phyloP scores from a whole-genome alignment of 306 rosid species.

The Hippophae rhamnoides region DNA sequence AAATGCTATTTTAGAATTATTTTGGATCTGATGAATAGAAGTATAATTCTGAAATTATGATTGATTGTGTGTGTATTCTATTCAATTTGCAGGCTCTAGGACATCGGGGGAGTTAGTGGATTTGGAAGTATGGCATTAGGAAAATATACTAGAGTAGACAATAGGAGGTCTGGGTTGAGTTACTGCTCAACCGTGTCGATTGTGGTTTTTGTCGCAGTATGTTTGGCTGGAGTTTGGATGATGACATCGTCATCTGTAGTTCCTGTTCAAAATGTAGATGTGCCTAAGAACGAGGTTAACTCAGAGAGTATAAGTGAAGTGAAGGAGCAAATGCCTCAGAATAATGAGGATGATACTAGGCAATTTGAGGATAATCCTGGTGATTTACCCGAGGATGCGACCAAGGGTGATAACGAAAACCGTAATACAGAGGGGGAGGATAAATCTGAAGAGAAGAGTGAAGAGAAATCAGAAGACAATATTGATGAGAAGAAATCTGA shows the following conservation, averaged over 20 bases:
- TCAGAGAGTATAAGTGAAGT: conserved; percentile 30
- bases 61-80: conserved; percentile 7
- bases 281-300: conserved; percentile 40
- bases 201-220: conserved; percentile 76
- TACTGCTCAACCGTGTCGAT: conserved; percentile 79
- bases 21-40: conserved; percentile 5
- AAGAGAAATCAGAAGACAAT: conserved; percentile 14
- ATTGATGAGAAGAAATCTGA: conserved; percentile 30
- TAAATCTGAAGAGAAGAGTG: conserved; percentile 11
- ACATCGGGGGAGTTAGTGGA: conserved; percentile 12
- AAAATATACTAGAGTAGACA: conserved; percentile 64
- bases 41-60: conserved; percentile 1
- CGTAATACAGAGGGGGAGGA: conserved; percentile 26
- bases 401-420: conserved; percentile 38
- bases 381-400: conserved; percentile 67
- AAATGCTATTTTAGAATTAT: not conserved
- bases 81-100: conserved; percentile 23
- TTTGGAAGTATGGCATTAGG: conserved; percentile 54
- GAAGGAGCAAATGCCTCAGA: conserved; percentile 33
- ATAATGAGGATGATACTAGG: conserved; percentile 27
- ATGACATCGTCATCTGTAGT: conserved; percentile 79
- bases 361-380: conserved; percentile 68
- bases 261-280: conserved; percentile 63
- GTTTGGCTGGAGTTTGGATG: conserved; percentile 93
- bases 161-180: conserved; percentile 47